Conservation (phyloP, 2,329 filamentous ascomycete genomes). For the Colletotrichum lini region DNA sequence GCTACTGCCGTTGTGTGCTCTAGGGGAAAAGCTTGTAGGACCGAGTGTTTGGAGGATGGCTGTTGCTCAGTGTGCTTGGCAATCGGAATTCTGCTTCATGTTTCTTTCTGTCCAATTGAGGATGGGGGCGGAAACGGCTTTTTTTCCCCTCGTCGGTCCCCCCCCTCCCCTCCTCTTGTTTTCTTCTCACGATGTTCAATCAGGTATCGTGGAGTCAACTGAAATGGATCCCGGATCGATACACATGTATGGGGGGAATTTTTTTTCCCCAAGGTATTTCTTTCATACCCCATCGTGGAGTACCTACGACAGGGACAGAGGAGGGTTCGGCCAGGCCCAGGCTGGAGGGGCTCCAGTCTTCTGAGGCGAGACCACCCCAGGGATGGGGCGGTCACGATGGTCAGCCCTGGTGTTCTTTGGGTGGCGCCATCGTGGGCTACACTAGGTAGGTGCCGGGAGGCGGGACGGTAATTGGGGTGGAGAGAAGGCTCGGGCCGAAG, state of each 20-base stretch:
- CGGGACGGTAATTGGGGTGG: not conserved
- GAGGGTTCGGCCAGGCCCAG: no score
- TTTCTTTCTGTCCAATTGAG: no score
- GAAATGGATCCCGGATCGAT: no score
- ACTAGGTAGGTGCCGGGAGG: not conserved
- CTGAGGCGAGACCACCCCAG: not conserved
- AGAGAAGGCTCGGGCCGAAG: conserved; percentile 1
- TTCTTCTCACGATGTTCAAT: not conserved
- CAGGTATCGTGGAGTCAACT: not conserved
- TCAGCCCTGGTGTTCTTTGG: conserved; percentile 2
- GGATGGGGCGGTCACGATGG: conserved; percentile 4
- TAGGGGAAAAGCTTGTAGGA: not conserved
- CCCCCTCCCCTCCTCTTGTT: no score
- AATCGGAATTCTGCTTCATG: not conserved
- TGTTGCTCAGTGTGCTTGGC: not conserved
- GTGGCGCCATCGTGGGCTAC: not conserved
- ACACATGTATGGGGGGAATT: no score
- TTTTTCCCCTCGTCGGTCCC: no score
- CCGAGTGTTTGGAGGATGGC: no score
- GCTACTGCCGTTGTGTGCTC: not conserved
- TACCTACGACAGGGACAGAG: no score
- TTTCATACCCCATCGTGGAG: not conserved
- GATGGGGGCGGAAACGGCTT: no score
- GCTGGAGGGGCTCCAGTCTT: no score
- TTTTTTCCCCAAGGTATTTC: no score